A percentile compares a stretch with the other conserved stretches of the same genome.
These are phyloP conservation scores for Croton setiger DNA, from an alignment of 441 rosid species.

Conservation along the genomic window DNA sequence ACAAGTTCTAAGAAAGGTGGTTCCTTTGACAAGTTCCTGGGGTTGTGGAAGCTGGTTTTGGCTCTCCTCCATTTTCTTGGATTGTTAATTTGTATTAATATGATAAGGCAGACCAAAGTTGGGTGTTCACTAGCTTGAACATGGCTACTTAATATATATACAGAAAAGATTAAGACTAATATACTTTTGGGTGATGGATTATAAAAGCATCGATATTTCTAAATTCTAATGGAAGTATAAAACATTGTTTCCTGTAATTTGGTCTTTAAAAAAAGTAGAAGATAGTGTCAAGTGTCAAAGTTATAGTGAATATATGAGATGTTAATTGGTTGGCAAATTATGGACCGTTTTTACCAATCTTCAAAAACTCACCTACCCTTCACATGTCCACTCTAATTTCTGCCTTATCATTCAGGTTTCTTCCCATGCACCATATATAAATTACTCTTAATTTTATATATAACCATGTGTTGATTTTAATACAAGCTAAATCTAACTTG, in stretches of 20 bases:
- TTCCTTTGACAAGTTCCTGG: constrained; percentile 34
- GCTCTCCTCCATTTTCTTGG: constrained; percentile 38
- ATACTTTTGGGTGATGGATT: not conserved
- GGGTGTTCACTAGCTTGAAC: not conserved
- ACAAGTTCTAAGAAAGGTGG: constrained; percentile 54
- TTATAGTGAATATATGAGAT: constrained; percentile 31
- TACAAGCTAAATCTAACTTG: too few relatives aligned
- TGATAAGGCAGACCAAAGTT: constrained; percentile 4
- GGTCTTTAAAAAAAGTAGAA: not conserved
- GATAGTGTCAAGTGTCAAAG: constrained; percentile 18
- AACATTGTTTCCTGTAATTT: not conserved
- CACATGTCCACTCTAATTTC: constrained; percentile 9
- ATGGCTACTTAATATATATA: not conserved
- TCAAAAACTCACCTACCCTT: constrained; percentile 11
- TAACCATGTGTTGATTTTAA: too few relatives aligned
- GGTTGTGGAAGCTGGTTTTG: constrained; percentile 30
- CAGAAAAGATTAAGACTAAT: not conserved
- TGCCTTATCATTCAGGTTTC: constrained; percentile 3
- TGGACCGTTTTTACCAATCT: not conserved
- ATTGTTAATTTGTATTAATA: not conserved
- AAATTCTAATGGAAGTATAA: too few relatives aligned
- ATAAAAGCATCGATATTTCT: not conserved
- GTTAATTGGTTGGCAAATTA: not conserved
- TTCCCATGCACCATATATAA: not conserved
- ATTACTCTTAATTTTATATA: too few relatives aligned